A percentile compares a stretch with the other conserved stretches of the same genome.
phyloP scores from a whole-genome alignment of 179 eudicot species.

The Spinacia oleracea region DNA sequence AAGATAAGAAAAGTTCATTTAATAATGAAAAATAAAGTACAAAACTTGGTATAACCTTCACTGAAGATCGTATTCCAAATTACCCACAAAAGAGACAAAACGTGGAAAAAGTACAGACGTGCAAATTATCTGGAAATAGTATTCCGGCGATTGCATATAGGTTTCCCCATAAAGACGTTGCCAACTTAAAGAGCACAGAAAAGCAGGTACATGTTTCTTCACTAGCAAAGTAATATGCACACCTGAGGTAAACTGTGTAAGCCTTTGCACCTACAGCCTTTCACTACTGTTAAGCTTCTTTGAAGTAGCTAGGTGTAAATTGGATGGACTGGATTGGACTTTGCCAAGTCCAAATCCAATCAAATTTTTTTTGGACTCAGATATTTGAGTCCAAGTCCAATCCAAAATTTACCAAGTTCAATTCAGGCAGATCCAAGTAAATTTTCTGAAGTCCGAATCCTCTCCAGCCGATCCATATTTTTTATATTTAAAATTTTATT shows the following conservation, averaged over 20 bases:
- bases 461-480: too few species aligned
- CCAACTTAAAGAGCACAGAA: not conserved
- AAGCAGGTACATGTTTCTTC: not conserved
- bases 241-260: not conserved
- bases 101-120: not conserved
- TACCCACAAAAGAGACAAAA: not conserved
- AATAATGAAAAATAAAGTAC: not conserved
- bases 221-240: not conserved
- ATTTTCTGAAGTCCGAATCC: too few species aligned
- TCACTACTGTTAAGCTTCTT: not conserved
- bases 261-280: not conserved
- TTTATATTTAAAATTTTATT: too few species aligned
- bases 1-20: not conserved
- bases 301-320: too few species aligned
- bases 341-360: too few species aligned
- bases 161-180: not conserved
- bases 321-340: too few species aligned
- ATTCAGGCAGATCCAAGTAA: too few species aligned
- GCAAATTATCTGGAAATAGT: not conserved
- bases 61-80: not conserved
- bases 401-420: too few species aligned
- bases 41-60: not conserved
- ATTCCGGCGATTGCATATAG: not conserved
- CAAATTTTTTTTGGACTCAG: too few species aligned
- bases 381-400: too few species aligned